Base-by-base conservation (phyloP, 1,139 yeast species). In the Candida tetrigidarum region DNA sequence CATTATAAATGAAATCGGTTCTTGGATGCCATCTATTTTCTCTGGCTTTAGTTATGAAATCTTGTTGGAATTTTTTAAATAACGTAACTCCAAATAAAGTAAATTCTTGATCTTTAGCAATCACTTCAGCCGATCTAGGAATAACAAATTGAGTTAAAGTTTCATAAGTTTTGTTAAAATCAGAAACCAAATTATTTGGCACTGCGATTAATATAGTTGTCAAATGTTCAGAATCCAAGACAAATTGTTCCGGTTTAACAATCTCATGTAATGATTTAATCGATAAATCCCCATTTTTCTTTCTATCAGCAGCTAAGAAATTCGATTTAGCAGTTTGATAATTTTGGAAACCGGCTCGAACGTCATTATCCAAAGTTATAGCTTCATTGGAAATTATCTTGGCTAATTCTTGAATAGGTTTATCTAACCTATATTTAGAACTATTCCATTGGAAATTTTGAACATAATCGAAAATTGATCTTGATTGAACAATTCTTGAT, bases 21-120 rank as follows among this genome's bases (percentile, higher is more conserved):
- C 99, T 83, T 42, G 97, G 97, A 50, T 87, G 83, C 86, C 92
- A 93, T 68, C 89, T 89, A 55, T 76, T 78, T 58, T 95, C 99
- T 63, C 99, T 82, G 37, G 90, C 79, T 45, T 82, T 82, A 51
- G 76, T 73, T 42, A 80, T 71, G 56, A 89, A 93, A 46, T 86
- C 91, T 27, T 80, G 76, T 37, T 80, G 83, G 58, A 71, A 86
- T 67, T 91, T 93, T 60, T 86, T 87, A 78, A 93, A 93, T 50
- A 93, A 67, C 5, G 96, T 89, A 15, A 91, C 93, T 41, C 84
- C 78, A 70, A 80, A 91, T 54, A 93, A 76, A 32, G 74, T 63
- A 62, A 71, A 93, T 53, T 92, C 97, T 37, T 76, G 68, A 65
- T 93, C 99, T 47, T 76, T 69, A 11, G 88, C 74, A 50, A 93